These are phyloP conservation scores for Oryza brachyantha DNA, from an alignment of 176 grass and related monocot species.

Conservation along the genomic window DNA sequence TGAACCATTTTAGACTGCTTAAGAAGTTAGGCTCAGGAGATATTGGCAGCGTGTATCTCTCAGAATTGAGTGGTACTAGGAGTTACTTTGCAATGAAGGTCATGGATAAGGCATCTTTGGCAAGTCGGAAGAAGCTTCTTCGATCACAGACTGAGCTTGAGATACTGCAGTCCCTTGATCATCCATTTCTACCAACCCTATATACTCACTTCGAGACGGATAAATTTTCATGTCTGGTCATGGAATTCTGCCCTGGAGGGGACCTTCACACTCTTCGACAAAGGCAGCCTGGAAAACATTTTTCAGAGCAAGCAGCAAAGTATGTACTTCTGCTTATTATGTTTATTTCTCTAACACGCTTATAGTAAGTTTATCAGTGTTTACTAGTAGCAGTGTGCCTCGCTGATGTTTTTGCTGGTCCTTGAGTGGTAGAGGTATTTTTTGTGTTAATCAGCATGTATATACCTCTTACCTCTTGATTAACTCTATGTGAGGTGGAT, in stretches of 20 bases:
- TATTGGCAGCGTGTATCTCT: conserved; percentile 85
- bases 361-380: background rate
- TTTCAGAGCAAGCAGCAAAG: conserved; percentile 90
- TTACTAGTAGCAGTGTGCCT: background rate
- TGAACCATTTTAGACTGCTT: conserved; percentile 79
- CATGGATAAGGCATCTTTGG: conserved; percentile 86
- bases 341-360: background rate
- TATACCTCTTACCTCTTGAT: background rate
- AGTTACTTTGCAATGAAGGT: conserved; percentile 94
- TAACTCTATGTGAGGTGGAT: background rate
- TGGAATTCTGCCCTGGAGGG: conserved; percentile 92
- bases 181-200: conserved; percentile 86
- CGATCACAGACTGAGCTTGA: conserved; percentile 83
- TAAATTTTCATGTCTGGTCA: conserved; percentile 88
- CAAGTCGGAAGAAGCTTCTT: conserved; percentile 84
- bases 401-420: background rate
- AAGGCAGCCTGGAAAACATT: conserved; percentile 82
- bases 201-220: conserved; percentile 95
- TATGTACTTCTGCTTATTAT: conserved; percentile 35
- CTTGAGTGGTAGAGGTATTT: background rate
- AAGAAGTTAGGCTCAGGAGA: conserved; percentile 81
- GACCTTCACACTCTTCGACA: conserved; percentile 87
- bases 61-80: conserved; percentile 73
- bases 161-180: conserved; percentile 80
- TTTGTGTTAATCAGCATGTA: background rate